Base-by-base conservation (phyloP, 805 yeast species). In the Myxozyma nipponensis region DNA sequence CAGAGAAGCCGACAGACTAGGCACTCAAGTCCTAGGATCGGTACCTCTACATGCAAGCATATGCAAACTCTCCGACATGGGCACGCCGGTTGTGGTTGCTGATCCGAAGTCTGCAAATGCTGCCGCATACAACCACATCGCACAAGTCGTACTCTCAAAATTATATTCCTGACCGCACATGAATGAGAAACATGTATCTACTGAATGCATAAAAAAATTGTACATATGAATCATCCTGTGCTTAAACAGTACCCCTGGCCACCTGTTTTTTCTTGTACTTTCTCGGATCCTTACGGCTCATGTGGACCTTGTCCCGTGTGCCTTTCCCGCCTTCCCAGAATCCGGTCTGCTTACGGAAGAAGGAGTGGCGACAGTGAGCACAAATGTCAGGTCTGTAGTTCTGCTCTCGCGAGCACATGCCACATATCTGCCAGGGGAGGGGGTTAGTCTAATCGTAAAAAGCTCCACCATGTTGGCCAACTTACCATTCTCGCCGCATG, bases 41-140 rank as follows among this genome's bases (percentile, higher is more conserved):
- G 75, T 87, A 21, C 95, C 95, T 0, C 69, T 87, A 36, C 74
- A 76, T 50, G 79, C 74, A 30, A 73, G 72, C 2, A 82, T 86
- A 1, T 82, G 89, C 57, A 45, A 62, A 5, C 76, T 76, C 37
- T 76, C 86, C 1, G 95, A 86, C 62, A 55, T 59, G 6, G 95
- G 95, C 0, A 72, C 69, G 50, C 95, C 95, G 0, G 70, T 81
- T 1, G 80, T 79, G 0, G 63, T 82, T 1, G 61, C 75, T 1
- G 66, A 69, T 13, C 72, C 73, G 0, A 69, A 71, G 2, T 63
- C 73, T 0, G 57, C 59, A 0, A 44, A 72, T 4, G 63, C 80
- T 1, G 48, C 63, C 39, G 72, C 77, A 0, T 84, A 82, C 59
- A 54, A 67, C 6, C 69, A 70, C 1, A 70, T 83, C 13, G 87